Evolutionary conservation across 2,329 filamentous ascomycete genomes (phyloP), one percentile per base, ranked within the genome.

Genomic region (Penicillium sp.): DNA sequence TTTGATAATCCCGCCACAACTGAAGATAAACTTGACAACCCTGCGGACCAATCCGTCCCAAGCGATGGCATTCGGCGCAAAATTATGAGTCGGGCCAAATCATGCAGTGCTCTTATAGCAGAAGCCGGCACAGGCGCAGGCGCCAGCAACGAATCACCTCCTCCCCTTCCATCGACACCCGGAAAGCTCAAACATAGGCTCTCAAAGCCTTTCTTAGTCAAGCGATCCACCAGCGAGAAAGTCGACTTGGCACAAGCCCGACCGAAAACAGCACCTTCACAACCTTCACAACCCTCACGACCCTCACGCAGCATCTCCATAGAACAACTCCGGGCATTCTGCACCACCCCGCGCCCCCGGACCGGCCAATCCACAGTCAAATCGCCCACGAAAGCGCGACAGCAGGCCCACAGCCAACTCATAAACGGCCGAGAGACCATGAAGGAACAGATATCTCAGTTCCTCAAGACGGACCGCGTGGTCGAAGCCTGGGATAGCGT

Each of bases 391-490:
- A 53, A 33, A 12, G 45, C 54, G 5, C 61, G 46, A 28, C 56
- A 50, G 41, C 46, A 55, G 49, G 55, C 48, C 17, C 45, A 30
- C 33, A 50, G 51, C n/a, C 36, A 37, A 38, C 56, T 28, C 22
- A 55, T 17, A 26, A 58, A 55, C 30, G 47, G 53, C 42, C 57
- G 49, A 2, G 67, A 73, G 9, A 67, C 60, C 5, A 66, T 72
- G 65, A 70, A 68, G 53, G 59, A 65, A 11, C 70, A 73, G 55
- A 61, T 73, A 16, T 61, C 65, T 33, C 68, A 71, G 14, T 70
- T 67, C 52, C 61, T 73, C n/a, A 71, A 67, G 38, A 69, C 69
- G 2, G 70, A 72, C 49, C 66, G 63, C n/a, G 70, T 71, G 16
- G 51, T 67, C 14, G 70, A 73, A 10, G 60, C 65, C 10, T 71